These are phyloP conservation scores for Aureobasidium musti DNA, from an alignment of 2,329 filamentous ascomycete species.

Conservation along the genomic window DNA sequence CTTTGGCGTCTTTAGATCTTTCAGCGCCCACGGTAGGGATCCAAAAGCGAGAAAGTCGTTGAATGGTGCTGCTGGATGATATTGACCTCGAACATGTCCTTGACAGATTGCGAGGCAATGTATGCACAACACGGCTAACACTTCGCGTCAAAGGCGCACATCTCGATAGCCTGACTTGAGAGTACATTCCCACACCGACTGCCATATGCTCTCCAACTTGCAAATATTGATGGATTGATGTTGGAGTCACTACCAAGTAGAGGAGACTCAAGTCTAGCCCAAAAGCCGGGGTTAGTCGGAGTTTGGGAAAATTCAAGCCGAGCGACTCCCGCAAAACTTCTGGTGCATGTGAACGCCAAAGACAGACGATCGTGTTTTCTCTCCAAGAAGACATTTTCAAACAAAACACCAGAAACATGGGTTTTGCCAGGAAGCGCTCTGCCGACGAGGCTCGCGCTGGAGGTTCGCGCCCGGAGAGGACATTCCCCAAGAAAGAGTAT, in stretches of 20 bases:
- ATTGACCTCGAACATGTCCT: conserved; percentile 4
- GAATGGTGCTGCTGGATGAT: conserved; percentile 15
- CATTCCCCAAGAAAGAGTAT: conserved; percentile 35
- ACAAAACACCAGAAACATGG: conserved; percentile 36
- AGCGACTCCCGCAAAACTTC: conserved; percentile 8
- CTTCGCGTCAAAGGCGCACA: not conserved
- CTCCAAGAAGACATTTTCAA: not conserved
- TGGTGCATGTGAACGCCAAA: conserved; percentile 6
- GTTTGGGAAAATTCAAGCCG: conserved; percentile 12
- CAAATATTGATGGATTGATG: not conserved
- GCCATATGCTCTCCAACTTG: not conserved
- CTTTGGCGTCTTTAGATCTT: conserved; percentile 52
- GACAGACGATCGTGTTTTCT: conserved; percentile 1
- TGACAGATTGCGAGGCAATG: not conserved
- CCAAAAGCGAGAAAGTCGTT: conserved; percentile 63
- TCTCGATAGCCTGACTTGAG: not conserved
- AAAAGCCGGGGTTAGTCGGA: conserved; percentile 19
- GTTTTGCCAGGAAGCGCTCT: conserved; percentile 40
- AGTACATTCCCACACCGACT: not conserved
- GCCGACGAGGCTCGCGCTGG: conserved; percentile 35
- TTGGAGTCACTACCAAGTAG: not conserved
- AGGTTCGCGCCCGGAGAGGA: conserved; percentile 35
- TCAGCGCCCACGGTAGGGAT: conserved; percentile 71
- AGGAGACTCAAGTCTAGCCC: too few species aligned
- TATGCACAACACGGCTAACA: too few species aligned